Evolutionary conservation across 306 rosid genomes (phyloP), one percentile per base, ranked within the genome.

Genomic region (Dalbergia oliveri): DNA sequence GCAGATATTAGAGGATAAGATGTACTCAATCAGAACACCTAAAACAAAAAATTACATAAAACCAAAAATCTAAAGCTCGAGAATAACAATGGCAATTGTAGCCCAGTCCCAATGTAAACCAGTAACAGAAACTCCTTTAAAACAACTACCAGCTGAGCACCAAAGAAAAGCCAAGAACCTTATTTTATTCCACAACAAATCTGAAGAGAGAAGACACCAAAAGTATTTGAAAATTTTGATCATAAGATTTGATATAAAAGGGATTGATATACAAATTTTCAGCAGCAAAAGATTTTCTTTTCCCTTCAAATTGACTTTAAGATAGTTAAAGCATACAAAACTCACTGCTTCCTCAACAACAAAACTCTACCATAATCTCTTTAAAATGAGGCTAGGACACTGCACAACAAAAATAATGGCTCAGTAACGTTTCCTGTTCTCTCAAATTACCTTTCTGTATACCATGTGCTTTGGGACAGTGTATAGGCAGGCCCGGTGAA

Each of bases 391-490:
- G 49, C 39, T 59, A 56, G 50, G 72, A 77, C 47, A 69, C 53
- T 57, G 64, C 37, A 50, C 58, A 58, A 61, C 68, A 84, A 63
- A 61, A 68, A 81, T 19, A 73, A 77, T 69, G 21, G 49, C 54
- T 44, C 63, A 19, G 23, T 45, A 71, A 43, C 47, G 72, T 76
- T 80, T 81, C 69, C 54, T 61, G 66, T 54, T 83, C 9, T 73
- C 66, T 73, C 56, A 54, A 75, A 39, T 80, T 78, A 93, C 97
- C 93, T 88, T 83, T 72, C 82, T 85, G 82, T 88, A 91, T 43
- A 78, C 78, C 60, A 88, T 13, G 90, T 93, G 97, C 89, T 94
- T 94, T 63, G 97, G 99, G 70, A 93, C 94, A 43, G 97, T 88
- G 89, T 93, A 94, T 41, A 86, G 85, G 81, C 97, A 94, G 81